These are phyloP conservation scores for Clitopilus hobsonii DNA, from an alignment of 768 basidiomycete species.

Conservation along the genomic window DNA sequence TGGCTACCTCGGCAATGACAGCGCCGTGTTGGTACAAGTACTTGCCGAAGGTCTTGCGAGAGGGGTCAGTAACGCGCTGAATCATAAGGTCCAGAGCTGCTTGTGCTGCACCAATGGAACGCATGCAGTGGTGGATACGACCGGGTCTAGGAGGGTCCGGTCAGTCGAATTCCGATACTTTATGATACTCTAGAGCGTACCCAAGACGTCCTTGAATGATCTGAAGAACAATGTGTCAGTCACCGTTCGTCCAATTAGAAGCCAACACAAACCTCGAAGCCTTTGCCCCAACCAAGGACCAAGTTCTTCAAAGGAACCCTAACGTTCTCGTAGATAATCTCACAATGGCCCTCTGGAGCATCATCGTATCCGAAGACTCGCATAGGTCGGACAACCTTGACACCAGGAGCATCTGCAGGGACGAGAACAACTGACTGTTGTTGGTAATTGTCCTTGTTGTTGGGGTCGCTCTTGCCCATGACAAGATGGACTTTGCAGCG, in stretches of 20 bases:
- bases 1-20: constrained; percentile 86
- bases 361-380: constrained; percentile 92
- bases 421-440: constrained; percentile 96
- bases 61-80: constrained; percentile 87
- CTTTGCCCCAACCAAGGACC: constrained; percentile 89
- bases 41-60: constrained; percentile 92
- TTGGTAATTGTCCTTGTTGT: constrained; percentile 66
- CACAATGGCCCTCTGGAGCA: constrained; percentile 95
- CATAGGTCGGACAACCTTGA: constrained; percentile 90
- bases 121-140: constrained; percentile 98
- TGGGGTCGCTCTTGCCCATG: constrained; percentile 91
- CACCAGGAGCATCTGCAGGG: constrained; percentile 82
- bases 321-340: constrained; percentile 92
- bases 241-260: background rate
- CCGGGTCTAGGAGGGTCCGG: constrained; percentile 57
- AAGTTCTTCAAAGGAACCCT: constrained; percentile 81
- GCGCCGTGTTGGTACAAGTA: constrained; percentile 88
- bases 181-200: constrained; percentile 30
- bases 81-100: constrained; percentile 85
- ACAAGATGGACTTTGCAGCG: constrained; percentile 87
- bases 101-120: constrained; percentile 87
- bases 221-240: constrained; percentile 19
- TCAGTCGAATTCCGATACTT: background rate
- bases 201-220: constrained; percentile 96
- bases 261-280: constrained; percentile 68